Evolutionary conservation across 169 alveolate genomes (phyloP), one percentile per base, ranked within the genome.

Genomic region (Cryptosporidium bovis): DNA sequence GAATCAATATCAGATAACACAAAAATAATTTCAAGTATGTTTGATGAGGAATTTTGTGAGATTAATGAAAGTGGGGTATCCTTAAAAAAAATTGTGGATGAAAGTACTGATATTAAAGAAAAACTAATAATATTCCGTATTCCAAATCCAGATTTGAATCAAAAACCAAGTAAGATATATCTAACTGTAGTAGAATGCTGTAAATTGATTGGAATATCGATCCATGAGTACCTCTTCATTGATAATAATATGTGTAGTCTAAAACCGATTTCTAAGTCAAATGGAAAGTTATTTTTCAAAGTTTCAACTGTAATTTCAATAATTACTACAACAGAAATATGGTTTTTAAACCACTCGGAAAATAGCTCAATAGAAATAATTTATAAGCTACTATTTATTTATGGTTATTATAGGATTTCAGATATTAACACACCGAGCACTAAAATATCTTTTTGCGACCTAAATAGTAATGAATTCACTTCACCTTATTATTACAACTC

Each of bases 381-480:
- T 24, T 71, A 77, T 18, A 77, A 40, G 29, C 18, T 69, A 34
- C 27, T 69, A 34, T 64, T 50, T 7, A 51, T 13, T 31, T 51
- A 20, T 51, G 83, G 83, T 0, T 69, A 69, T 24, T 50, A 56
- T 33, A 29, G n/a, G 7, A 51, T 66, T 24, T 31, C 40, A 15
- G 83, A 69, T 27, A 50, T 51, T 33, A 69, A 53, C 5, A 69
- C 83, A 16, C 83, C 83, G 5, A 69, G 83, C 56, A 69, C 83
- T 13, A 69, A 69, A 55, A 64, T 69, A 50, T 69, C 83, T 29
- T 69, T 51, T 69, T 64, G 66, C 16, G 83, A 69, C 36, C 40
- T 51, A 7, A 31, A 34, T 29, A 53, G 67, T 20, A 51, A 34
- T 51, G 83, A 69, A 34, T 69, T 51, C 36, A 55, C 51, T 33